These are phyloP conservation scores for Penicillium turbatum DNA, from an alignment of 495 filamentous ascomycete genomes.

Conservation along the genomic window DNA sequence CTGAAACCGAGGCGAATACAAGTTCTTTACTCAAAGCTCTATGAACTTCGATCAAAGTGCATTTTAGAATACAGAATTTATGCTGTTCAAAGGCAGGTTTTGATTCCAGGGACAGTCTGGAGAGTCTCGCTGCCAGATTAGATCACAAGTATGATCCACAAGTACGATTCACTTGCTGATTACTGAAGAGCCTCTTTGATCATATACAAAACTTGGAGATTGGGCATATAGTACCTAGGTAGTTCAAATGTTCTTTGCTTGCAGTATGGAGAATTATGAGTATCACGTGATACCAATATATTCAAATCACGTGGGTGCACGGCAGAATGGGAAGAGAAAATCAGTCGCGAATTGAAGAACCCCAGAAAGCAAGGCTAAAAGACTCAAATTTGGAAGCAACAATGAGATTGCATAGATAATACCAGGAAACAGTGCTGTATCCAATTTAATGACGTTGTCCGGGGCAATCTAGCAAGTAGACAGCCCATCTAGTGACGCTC, in stretches of 20 bases:
- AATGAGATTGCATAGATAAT: not conserved
- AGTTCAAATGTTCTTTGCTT: not conserved
- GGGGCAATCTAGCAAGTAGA: not conserved
- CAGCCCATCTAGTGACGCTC: not conserved
- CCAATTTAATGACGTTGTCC: not conserved
- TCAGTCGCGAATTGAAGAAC: not conserved
- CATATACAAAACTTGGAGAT: no score
- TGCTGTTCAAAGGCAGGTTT: not conserved
- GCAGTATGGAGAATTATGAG: not conserved
- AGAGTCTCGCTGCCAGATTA: not conserved
- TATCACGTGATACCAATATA: not conserved
- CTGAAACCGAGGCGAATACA: not conserved
- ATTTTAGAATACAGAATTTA: no score
- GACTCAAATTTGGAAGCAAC: not conserved
- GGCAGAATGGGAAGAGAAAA: slow-evolving; percentile 2
- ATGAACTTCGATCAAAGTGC: not conserved
- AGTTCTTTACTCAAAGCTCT: not conserved
- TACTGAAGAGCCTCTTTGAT: no score
- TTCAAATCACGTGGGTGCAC: slow-evolving; percentile 1
- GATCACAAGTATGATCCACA: no score
- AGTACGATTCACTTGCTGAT: no score
- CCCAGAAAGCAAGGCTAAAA: not conserved
- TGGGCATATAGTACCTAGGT: no score
- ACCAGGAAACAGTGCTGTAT: not conserved
- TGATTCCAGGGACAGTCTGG: not conserved